Base-by-base conservation (phyloP, 2,329 filamentous ascomycete species). In the Penicillium carneum region DNA sequence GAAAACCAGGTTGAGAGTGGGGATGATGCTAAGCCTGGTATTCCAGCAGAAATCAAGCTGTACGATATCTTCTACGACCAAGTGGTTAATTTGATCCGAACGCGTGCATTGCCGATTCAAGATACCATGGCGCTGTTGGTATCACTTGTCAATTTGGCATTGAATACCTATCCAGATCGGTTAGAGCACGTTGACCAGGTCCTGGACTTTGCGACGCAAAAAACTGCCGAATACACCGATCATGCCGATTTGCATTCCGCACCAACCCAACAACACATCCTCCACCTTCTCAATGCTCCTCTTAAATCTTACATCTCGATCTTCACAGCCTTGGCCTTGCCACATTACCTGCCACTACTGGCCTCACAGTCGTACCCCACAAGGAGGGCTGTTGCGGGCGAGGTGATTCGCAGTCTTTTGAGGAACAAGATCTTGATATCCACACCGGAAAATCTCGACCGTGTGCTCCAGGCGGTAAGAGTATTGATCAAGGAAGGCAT, bases 61-160 rank as follows among this genome's bases (percentile, higher is more conserved):
- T 98, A 98, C 77, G 93, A 98, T 78, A 92, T 98, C 62, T 99
- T 98, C 83, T 96, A 98, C 73, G 90, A 93, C 53, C 95, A 98
- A 77, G 95, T 98, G 64, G 90, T 96, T 74, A 93, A 94, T 72
- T 83, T 99, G 53, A 93, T 98, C 64, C 94, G 93, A 78, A 91
- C 91, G 54, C 92, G 97, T 73, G 89, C 92, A 68, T 84, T 99
- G 54, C 90, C 93, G 0, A 94, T 99, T 66, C 93, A 96, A 76
- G 96, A 99, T 75, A 96, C 91, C 18, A 95, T 97, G 70, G 95
- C 93, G 10, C 82, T 99, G 43, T 84, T 98, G 46, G 94, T 96
- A n/a, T 99, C 95, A 4, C 84, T 99, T 42, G 89, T 90, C 41
- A 98, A 98, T 70, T 86, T 99, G 59, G 93, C 96, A 10, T 84